phyloP scores from a whole-genome alignment of 441 rosid genomes.

The Raphanus hybrid region DNA sequence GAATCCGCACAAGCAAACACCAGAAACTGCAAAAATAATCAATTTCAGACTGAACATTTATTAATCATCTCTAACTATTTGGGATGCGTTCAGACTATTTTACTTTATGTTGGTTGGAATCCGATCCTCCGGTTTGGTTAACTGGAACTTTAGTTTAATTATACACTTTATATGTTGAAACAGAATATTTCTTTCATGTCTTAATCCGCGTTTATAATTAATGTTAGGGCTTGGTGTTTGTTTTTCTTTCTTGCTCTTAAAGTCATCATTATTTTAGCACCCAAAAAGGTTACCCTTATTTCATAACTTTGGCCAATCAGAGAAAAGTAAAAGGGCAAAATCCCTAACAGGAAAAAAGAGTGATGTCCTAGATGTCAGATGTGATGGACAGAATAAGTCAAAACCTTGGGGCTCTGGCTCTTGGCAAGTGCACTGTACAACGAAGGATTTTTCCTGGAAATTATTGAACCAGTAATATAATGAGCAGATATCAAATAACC shows the following conservation, averaged over 20 bases:
- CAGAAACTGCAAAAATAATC: conserved; percentile 47
- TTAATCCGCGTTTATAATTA: not conserved
- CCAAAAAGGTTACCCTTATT: not conserved
- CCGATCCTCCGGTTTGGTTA: not conserved
- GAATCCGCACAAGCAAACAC: conserved; percentile 76
- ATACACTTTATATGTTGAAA: not conserved
- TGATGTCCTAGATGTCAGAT: not conserved
- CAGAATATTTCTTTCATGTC: not conserved
- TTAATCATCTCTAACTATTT: not conserved
- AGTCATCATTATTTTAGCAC: conserved; percentile 5
- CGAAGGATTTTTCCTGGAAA: conserved; percentile 50
- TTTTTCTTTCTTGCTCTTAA: conserved; percentile 20
- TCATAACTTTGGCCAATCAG: not conserved
- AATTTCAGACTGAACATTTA: not conserved
- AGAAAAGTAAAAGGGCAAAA: conserved; percentile 4
- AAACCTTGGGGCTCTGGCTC: conserved; percentile 54
- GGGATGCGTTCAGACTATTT: not conserved
- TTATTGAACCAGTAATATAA: conserved; percentile 13
- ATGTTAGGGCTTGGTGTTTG: conserved; percentile 4
- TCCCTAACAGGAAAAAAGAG: not conserved
- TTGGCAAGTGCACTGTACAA: conserved; percentile 43
- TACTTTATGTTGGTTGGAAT: not conserved
- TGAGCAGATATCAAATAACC: conserved; percentile 1
- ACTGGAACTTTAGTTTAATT: not conserved
- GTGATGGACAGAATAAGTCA: not conserved